phyloP scores from a whole-genome alignment of 1,284 basidiomycete species.

The Hemileia vastatrix region DNA sequence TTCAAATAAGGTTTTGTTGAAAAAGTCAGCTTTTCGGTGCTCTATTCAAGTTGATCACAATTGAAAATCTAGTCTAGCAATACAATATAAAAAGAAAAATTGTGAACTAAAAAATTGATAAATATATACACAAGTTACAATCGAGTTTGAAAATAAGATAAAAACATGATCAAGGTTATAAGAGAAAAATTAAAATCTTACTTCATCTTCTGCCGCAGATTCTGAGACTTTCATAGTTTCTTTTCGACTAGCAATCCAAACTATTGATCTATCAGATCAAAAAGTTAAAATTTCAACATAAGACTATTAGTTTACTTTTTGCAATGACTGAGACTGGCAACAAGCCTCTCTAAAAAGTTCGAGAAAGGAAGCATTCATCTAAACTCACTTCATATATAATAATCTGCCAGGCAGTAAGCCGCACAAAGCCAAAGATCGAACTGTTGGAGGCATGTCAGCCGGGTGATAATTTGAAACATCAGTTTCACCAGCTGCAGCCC shows the following conservation, averaged over 20 bases:
- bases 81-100: too few species aligned
- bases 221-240: constrained; percentile 15
- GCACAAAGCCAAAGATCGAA: constrained; percentile 7
- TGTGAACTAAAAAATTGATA: too few species aligned
- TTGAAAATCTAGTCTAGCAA: too few species aligned
- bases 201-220: constrained; percentile 14
- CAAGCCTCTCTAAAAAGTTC: too few species aligned
- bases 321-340: background rate
- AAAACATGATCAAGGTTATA: background rate
- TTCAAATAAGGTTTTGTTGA: too few species aligned
- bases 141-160: background rate
- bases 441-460: background rate
- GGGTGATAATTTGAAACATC: background rate
- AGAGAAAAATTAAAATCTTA: background rate
- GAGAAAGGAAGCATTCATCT: constrained; percentile 1
- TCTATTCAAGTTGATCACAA: too few species aligned
- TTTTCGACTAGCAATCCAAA: constrained; percentile 13
- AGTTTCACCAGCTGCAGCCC: background rate
- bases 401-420: constrained; percentile 15
- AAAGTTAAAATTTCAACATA: background rate
- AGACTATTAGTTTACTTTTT: background rate
- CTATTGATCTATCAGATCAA: constrained; percentile 5
- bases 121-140: background rate
- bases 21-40: too few species aligned
- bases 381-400: constrained; percentile 22